These are phyloP conservation scores for Debaryomyces maramus DNA, from an alignment of 805 yeast genomes.

Conservation along the genomic window DNA sequence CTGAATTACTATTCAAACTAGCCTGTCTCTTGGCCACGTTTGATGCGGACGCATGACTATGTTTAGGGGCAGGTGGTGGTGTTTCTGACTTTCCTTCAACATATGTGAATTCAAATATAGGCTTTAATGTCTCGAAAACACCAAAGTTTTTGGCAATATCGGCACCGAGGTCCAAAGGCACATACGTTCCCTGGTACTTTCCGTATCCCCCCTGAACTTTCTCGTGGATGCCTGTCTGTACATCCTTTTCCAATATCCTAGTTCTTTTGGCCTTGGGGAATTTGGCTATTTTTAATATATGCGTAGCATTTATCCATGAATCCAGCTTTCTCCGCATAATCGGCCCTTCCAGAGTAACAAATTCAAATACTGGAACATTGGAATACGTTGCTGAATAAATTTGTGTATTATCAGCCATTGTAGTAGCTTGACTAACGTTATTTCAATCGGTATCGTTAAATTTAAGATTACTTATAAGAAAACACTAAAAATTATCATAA, in stretches of 20 bases:
- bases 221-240: conserved; percentile 63
- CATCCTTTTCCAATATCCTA: conserved; percentile 62
- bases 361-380: conserved; percentile 68
- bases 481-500: background rate
- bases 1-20: conserved; percentile 8
- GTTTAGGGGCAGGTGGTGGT: conserved; percentile 52
- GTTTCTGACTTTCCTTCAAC: conserved; percentile 41
- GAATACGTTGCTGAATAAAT: conserved; percentile 76
- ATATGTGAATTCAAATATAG: conserved; percentile 62
- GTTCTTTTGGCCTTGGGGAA: conserved; percentile 65
- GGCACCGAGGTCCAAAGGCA: conserved; percentile 41
- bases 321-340: conserved; percentile 67
- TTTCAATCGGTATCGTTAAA: background rate
- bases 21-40: conserved; percentile 37
- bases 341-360: conserved; percentile 67
- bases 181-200: conserved; percentile 57
- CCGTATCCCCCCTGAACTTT: conserved; percentile 75
- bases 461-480: background rate
- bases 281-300: conserved; percentile 66
- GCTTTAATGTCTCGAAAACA: conserved; percentile 55
- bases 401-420: conserved; percentile 23
- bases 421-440: background rate
- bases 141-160: conserved; percentile 41
- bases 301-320: conserved; percentile 71
- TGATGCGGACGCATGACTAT: conserved; percentile 46